Base-by-base conservation (phyloP, 1,284 basidiomycete genomes). In the Malassezia vespertilionis region DNA sequence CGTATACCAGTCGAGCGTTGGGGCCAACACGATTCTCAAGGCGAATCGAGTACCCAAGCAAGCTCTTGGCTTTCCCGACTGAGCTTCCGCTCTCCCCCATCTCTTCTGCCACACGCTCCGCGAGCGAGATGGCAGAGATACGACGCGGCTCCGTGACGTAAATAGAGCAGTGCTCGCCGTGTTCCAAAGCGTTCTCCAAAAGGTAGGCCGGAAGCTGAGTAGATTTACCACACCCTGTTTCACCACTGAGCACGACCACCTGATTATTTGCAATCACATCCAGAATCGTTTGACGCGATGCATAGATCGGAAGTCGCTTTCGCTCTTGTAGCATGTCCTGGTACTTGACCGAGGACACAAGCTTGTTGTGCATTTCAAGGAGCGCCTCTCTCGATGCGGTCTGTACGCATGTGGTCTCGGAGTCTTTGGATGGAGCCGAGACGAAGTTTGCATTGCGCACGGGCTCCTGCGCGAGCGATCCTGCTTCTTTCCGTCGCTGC, bases 141-240 rank as follows among this genome's bases (percentile, higher is more conserved):
- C 91, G 81, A 21, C 93, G 79, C 1, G 93, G 93, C 54, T 99
- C 91, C 2, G 91, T 96, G 56, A 90, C 93, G 63, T 82, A 88
- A 58, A 99, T 86, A 72, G 84, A 91, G 75, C 89, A 95, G 40
- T 80, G 78, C 58, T 78, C 79, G 15, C 90, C 91, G 48, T 78
- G 78, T 5, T 82, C 79, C 14, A 96, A 78, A 43, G 86, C 82
- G 65, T 93, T 81, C 71, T 99, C 93, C 8, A 99, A 77, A 52
- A 97, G 84, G 74, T 88, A 97, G 0, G 86, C 79, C 1, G 93
- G 93, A 3, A 97, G 79, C 74, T 97, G 93, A 0, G 93, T 97
- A 1, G 90, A 95, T 74, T 99, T 99, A 12, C 91, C 93, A 63
- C 89, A 99, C 60, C 93, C 93, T 4, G 93, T 99, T 74, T 97